phyloP scores from a whole-genome alignment of 2,329 filamentous ascomycete genomes.

The Neocucurbitaria cava region DNA sequence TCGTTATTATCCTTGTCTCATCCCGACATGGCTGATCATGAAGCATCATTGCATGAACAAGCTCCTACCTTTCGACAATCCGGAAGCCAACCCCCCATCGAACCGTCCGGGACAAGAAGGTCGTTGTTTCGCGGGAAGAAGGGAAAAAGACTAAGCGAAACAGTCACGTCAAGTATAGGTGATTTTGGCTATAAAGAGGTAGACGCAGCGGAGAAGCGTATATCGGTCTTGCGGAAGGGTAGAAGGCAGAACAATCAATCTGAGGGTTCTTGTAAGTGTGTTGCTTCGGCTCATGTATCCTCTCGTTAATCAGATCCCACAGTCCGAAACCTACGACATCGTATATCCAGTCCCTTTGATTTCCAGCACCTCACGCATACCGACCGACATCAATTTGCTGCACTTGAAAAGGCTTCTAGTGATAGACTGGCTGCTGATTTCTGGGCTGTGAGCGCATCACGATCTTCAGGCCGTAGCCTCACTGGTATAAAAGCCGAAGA shows the following conservation, averaged over 20 bases:
- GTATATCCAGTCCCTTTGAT: slow-evolving; percentile 68
- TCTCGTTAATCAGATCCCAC: slow-evolving; percentile 12
- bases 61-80: slow-evolving; percentile 33
- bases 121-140: slow-evolving; percentile 46
- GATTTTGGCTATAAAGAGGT: slow-evolving; percentile 35
- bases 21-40: slow-evolving; percentile 30
- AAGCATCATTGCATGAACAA: slow-evolving; percentile 29
- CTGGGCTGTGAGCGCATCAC: slow-evolving; percentile 60
- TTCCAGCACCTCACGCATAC: slow-evolving; percentile 71
- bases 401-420: slow-evolving; percentile 59
- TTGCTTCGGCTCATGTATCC: not conserved
- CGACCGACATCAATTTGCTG: slow-evolving; percentile 61
- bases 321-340: slow-evolving; percentile 38
- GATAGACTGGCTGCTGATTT: slow-evolving; percentile 50
- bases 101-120: slow-evolving; percentile 28
- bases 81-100: slow-evolving; percentile 28
- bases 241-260: slow-evolving; percentile 30
- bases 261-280: slow-evolving; percentile 35
- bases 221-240: slow-evolving; percentile 44
- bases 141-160: slow-evolving; percentile 44
- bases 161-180: slow-evolving; percentile 25
- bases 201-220: slow-evolving; percentile 34
- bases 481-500: slow-evolving; percentile 61
- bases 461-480: slow-evolving; percentile 57
- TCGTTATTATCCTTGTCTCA: slow-evolving; percentile 32